Conservation (phyloP, 768 basidiomycete genomes). For the Rhizopogon roseolus region DNA sequence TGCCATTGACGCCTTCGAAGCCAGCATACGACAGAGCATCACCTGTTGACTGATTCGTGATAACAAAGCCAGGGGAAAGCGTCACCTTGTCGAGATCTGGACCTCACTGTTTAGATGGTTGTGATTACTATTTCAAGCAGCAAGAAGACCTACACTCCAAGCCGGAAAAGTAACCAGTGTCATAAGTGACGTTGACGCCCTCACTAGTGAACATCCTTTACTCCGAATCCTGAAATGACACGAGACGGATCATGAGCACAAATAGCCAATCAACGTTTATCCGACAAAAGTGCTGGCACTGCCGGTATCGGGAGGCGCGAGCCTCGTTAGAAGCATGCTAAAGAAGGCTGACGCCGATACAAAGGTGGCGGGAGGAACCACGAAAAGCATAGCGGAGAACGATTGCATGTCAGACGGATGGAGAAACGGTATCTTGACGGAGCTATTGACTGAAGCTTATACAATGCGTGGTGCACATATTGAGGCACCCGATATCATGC, state of each 20-base stretch:
- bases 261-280: neutral
- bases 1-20: conserved; percentile 15
- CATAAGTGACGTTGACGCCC: conserved; percentile 2
- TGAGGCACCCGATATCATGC: neutral
- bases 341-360: neutral
- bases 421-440: too few species aligned
- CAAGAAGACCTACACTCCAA: conserved; percentile 22
- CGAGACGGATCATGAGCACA: neutral
- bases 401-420: neutral
- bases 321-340: neutral
- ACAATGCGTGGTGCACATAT: too few species aligned
- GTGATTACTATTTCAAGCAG: too few species aligned
- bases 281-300: conserved; percentile 22
- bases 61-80: conserved; percentile 9
- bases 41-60: conserved; percentile 18
- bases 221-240: conserved; percentile 3
- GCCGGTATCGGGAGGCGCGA: conserved; percentile 11
- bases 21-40: conserved; percentile 3
- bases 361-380: neutral
- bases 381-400: neutral
- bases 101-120: neutral
- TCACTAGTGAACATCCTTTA: conserved; percentile 10
- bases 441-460: too few species aligned
- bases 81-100: conserved; percentile 13
- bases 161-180: conserved; percentile 16